Evolutionary conservation across 805 yeast genomes (phyloP).

Genomic region (Wickerhamiella cacticola): DNA sequence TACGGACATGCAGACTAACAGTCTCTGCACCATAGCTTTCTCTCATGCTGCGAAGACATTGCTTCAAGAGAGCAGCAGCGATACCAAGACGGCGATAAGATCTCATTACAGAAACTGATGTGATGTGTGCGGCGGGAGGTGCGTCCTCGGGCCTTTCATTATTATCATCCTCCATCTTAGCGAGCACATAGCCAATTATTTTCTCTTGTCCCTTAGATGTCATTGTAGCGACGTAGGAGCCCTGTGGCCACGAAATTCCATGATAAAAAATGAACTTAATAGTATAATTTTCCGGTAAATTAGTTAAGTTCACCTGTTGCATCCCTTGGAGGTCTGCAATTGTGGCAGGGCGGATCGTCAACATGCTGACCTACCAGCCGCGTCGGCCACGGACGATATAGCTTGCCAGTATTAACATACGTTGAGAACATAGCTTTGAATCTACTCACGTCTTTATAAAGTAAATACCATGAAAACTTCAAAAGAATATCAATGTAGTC

Average conservation of each 20-base stretch:
- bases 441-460: too few species aligned
- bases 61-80: slow-evolving; percentile 76
- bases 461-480: too few species aligned
- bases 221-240: slow-evolving; percentile 75
- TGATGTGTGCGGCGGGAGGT: slow-evolving; percentile 74
- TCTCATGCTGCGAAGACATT: slow-evolving; percentile 62
- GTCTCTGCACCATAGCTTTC: slow-evolving; percentile 72
- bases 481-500: too few species aligned
- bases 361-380: slow-evolving; percentile 23
- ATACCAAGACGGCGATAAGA: slow-evolving; percentile 90
- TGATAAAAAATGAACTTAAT: slow-evolving; percentile 91
- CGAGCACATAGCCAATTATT: slow-evolving; percentile 90
- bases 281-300: slow-evolving; percentile 89
- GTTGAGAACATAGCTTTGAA: too few species aligned
- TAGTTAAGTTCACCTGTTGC: slow-evolving; percentile 88
- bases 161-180: slow-evolving; percentile 87
- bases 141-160: slow-evolving; percentile 21
- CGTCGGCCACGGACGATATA: neutral
- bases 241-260: slow-evolving; percentile 92
- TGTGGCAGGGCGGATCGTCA: slow-evolving; percentile 80
- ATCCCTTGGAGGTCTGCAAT: slow-evolving; percentile 80
- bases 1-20: slow-evolving; percentile 86
- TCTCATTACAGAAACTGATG: slow-evolving; percentile 89
- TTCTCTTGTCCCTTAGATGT: slow-evolving; percentile 62
- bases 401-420: neutral